Base-by-base conservation (phyloP, 495 filamentous ascomycete species). In the Jackrogersella minutella region DNA sequence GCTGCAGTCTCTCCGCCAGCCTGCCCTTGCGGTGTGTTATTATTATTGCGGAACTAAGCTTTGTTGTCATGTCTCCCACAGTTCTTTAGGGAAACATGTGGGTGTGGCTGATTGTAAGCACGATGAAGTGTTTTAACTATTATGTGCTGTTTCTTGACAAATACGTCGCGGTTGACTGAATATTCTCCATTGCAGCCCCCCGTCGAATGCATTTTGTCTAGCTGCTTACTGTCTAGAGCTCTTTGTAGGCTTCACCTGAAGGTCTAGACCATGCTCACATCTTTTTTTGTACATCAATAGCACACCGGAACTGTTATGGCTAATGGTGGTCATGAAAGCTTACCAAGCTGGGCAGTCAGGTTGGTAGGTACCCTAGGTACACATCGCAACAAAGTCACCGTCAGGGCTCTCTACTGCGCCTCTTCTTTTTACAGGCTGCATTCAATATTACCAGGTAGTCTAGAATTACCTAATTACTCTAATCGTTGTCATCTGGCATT, bases 91-190 rank as follows among this genome's bases (percentile, higher is more conserved):
- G 17, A 60, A 60, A 19, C 28, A 26, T 34, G 55, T 62, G 54
- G 28, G 34, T 34, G 55, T 62, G 54, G 54, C 39, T 41, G 36
- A 41, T 57, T 55, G 55, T 61, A 61, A 61, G 36, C 50, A 56
- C 24, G 49, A 55, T 60, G 60, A 49, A 28, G 55, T 56, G 17
- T 30, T 60, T 54, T 37, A 49, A 17, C 39, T 54, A 13, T 43
- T 49, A 58, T 52, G 58, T 62, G 44, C 52, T 52, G 64, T 57
- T 34, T 55, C 19, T 24, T 52, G 52, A 40, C 24, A 40, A 39
- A 54, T 55, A 50, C 34, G 50, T 28, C 49, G 39, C 41, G 36
- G 56, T 51, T 51, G 33, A 49, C 54, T 1, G 14, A 56, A 6
- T 4, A 44, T 33, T 50, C 34, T 33, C 54, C 24, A 57, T 37